These are phyloP conservation scores for Ascochyta fabae DNA, from an alignment of 2,329 filamentous ascomycete genomes.

Conservation along the genomic window DNA sequence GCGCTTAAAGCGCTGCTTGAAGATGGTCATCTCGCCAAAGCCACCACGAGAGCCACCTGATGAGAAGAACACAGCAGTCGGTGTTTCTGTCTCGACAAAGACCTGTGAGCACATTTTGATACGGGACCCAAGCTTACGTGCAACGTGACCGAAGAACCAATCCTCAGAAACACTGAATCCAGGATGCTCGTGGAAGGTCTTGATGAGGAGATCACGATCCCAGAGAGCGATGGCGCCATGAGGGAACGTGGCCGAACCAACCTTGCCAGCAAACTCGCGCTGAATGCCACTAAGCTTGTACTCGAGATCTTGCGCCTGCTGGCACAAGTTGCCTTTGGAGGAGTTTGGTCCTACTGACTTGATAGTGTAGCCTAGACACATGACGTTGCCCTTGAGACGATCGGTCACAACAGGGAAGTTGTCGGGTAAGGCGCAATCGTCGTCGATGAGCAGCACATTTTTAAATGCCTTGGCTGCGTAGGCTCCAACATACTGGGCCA, in stretches of 20 bases:
- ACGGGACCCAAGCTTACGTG: constrained; percentile 53
- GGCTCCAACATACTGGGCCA: constrained; percentile 58
- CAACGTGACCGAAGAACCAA: constrained; percentile 61
- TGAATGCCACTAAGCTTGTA: constrained; percentile 59
- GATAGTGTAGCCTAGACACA: constrained; percentile 56
- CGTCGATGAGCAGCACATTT: constrained; percentile 58
- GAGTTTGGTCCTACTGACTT: constrained; percentile 17
- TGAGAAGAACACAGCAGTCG: constrained; percentile 52
- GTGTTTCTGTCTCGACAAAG: constrained; percentile 61
- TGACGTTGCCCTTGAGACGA: constrained; percentile 50
- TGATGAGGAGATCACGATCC: constrained; percentile 54
- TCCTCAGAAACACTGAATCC: constrained; percentile 60
- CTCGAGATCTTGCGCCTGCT: constrained; percentile 59
- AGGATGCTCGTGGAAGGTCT: constrained; percentile 57
- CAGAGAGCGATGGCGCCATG: constrained; percentile 60
- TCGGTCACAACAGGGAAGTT: constrained; percentile 58
- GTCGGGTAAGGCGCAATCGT: constrained; percentile 57
- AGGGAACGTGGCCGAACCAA: constrained; percentile 58
- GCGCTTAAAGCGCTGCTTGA: constrained; percentile 57
- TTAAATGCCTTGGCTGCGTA: constrained; percentile 55
- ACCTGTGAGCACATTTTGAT: constrained; percentile 59
- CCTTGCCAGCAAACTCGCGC: constrained; percentile 52
- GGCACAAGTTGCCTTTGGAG: constrained; percentile 35
- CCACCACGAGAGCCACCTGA: constrained; percentile 53
- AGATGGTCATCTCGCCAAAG: constrained; percentile 62